Base-by-base conservation (phyloP, 495 filamentous ascomycete species). In the Hypoxylon intermedium region DNA sequence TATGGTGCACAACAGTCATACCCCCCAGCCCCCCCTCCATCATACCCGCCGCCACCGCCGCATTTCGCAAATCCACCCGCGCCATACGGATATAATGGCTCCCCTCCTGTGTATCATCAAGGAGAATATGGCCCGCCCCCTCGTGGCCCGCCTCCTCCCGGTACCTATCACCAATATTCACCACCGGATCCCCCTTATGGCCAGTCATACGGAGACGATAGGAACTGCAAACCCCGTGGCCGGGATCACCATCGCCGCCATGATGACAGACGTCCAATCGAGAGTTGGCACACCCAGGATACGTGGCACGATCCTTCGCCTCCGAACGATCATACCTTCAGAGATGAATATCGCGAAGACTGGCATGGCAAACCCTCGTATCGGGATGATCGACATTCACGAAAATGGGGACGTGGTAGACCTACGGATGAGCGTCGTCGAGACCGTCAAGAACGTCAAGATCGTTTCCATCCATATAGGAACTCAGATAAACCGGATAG, bases 51-150 rank as follows among this genome's bases (percentile, higher is more conserved):
- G 9, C 69, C 61, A 58, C 54, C 41, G n/a, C 37, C 57, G 0
- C 40, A 28, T 49, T 62, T 56, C 26, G 21, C 43, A 16, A 63
- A 52, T 28, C 59, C 65, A 24, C 58, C 65, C n/a, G 30, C 50
- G 21, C 46, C 61, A 13, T 62, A 61, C 43, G 55, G 43, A 51
- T 67, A 69, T 58, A 53, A 72, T 67, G 63, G 71, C n/a, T 40
- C 64, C 65, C 41, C 52, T 73, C 34, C 71, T 60, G n/a, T 67
- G 23, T 53, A 70, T 72, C 15, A 23, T 68, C 19, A 61, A 74
- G n/a, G 63, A 61, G 55, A 53, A n/a, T 63, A 71, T 42, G 54
- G 26, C n/a, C 53, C 41, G 9, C 57, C 65, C 28, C 59, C 56
- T 11, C 66, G 30, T 5, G 61, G 60, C 16, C 46, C n/a, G n/a